These are phyloP conservation scores for Butyriboletus loyo DNA, from an alignment of 768 basidiomycete species.

Conservation along the genomic window DNA sequence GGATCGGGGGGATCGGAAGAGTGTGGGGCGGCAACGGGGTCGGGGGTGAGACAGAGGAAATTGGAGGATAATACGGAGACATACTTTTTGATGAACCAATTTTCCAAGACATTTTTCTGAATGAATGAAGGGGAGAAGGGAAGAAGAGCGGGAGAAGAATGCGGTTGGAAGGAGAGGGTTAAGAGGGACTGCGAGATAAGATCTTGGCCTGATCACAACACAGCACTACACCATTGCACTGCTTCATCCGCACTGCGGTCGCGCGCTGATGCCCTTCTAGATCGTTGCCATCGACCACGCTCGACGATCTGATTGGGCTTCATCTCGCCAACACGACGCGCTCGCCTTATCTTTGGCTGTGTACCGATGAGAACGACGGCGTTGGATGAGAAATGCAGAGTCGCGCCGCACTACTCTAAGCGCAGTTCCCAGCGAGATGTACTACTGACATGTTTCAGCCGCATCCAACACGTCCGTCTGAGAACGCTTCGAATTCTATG, in stretches of 20 bases:
- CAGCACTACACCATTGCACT: conserved; percentile 5
- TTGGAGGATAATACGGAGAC: background rate
- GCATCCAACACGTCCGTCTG: background rate
- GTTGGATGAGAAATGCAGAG: background rate
- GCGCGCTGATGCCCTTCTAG: background rate
- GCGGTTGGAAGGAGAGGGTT: background rate
- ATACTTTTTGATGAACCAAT: conserved; percentile 38
- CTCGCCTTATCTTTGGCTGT: background rate
- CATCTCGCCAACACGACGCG: background rate
- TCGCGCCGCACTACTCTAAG: background rate
- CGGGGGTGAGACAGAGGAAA: background rate
- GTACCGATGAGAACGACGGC: background rate
- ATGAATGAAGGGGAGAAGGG: background rate
- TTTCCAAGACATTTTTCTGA: conserved; percentile 57
- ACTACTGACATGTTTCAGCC: background rate
- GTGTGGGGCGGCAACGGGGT: background rate
- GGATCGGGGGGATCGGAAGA: conserved; percentile 4
- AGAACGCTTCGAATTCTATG: background rate
- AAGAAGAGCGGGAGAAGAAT: background rate
- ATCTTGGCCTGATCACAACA: conserved; percentile 8
- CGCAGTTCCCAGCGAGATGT: no score
- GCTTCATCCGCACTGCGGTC: background rate
- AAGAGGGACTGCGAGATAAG: conserved; percentile 4
- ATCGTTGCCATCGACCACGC: background rate
- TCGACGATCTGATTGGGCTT: background rate